phyloP scores from a whole-genome alignment of 495 filamentous ascomycete genomes.

The Lophiostoma macrostomum region DNA sequence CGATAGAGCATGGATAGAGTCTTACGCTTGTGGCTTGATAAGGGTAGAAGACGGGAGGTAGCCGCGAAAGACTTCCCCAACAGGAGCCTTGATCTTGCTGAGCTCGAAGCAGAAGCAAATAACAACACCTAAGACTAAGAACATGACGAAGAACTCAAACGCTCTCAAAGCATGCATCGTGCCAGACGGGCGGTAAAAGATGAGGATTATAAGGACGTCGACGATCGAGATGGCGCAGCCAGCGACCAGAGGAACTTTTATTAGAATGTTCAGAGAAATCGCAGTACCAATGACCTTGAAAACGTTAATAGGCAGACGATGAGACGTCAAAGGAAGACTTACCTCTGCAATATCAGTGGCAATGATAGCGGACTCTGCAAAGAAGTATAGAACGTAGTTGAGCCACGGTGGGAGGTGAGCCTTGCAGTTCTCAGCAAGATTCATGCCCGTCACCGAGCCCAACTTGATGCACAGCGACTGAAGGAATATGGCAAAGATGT shows the following conservation, averaged over 20 bases:
- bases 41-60: constrained; percentile 75
- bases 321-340: not conserved
- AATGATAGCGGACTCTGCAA: constrained; percentile 78
- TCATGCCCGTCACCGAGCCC: constrained; percentile 79
- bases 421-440: constrained; percentile 74
- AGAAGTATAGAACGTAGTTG: constrained; percentile 67
- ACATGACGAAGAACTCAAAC: constrained; percentile 80
- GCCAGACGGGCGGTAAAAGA: constrained; percentile 79
- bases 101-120: constrained; percentile 91
- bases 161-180: constrained; percentile 67
- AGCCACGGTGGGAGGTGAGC: constrained; percentile 75
- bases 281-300: constrained; percentile 80
- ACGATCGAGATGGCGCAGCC: constrained; percentile 82
- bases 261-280: constrained; percentile 81
- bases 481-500: constrained; percentile 78
- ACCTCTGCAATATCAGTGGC: constrained; percentile 88
- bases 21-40: constrained; percentile 64
- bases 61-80: constrained; percentile 78
- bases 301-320: not conserved
- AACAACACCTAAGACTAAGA: constrained; percentile 77
- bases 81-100: constrained; percentile 66
- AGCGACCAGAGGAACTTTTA: constrained; percentile 77
- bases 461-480: constrained; percentile 82
- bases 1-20: not conserved
- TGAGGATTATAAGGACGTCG: constrained; percentile 78